Base-by-base conservation (phyloP, 2,329 filamentous ascomycete species). In the Phialophora tarda region DNA sequence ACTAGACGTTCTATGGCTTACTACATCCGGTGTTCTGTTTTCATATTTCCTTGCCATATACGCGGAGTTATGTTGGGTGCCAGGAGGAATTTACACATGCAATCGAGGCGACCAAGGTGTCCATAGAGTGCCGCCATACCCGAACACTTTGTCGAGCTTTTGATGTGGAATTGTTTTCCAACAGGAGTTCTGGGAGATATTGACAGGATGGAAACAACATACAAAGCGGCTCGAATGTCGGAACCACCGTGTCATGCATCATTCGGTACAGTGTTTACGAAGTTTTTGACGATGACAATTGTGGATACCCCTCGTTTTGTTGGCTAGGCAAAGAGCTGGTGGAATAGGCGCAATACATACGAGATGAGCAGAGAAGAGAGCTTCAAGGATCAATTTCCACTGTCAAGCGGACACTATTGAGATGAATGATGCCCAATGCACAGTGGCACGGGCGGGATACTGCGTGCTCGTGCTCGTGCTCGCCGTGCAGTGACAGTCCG, bases 261-360 rank as follows among this genome's bases (percentile, higher is more conserved):
- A 14, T 17, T 59, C 32, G 58, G 48, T 47, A 54, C 64, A 63
- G 48, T 62, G 51, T 59, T 66, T 59, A 64, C 60, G 56, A 50
- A 34, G 41, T 32, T 41, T 55, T 38, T 66, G 60, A 66, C 60
- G 61, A 69, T 59, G 63, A 66, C 59, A n/a, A 63, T 10, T 66
- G 24, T 64, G 58, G 51, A 66, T 67, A 66, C 67, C 64, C 64
- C 54, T 66, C 59, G 38, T 38, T 34, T 60, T 51, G 17, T 26
- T 30, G 53, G 24, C 24, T 55, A 34, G 53, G 48, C 26, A 53
- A 44, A 44, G 38, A 17, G 17, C 38, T 44, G 38, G 17, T 44
- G 38, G 14, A n/a, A n/a, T 44, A 44, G 38, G 38, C 17, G 38
- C 38, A 44, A 44, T 44, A 44, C 17, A 44, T 44, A 44, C 38